These are phyloP conservation scores for Monilinia fructicola DNA, from an alignment of 2,329 filamentous ascomycete genomes.

Conservation along the genomic window DNA sequence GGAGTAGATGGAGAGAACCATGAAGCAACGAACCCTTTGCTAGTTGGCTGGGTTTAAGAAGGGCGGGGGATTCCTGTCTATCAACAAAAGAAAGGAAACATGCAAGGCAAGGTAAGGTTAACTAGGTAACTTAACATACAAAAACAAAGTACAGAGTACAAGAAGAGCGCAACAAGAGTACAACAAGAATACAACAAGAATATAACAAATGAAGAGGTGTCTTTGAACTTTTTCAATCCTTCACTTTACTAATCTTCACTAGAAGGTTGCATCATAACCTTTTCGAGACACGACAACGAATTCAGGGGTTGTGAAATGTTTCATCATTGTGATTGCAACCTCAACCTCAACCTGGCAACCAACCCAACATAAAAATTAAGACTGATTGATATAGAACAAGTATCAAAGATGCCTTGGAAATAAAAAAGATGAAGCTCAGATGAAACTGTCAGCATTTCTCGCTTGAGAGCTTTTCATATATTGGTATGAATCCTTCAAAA, in stretches of 20 bases:
- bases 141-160: not conserved
- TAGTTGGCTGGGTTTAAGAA: not conserved
- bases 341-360: not conserved
- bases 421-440: not conserved
- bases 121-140: not conserved
- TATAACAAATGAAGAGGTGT: too few relatives aligned
- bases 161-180: not conserved
- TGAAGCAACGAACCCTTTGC: too few relatives aligned
- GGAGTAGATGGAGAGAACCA: not conserved
- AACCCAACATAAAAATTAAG: not conserved
- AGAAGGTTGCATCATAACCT: constrained; percentile 15
- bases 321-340: not conserved
- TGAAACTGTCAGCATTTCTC: not conserved
- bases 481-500: too few relatives aligned
- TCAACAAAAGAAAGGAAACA: not conserved
- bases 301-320: not conserved
- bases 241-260: not conserved
- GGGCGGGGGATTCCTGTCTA: constrained; percentile 8
- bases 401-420: not conserved
- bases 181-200: not conserved
- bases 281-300: constrained; percentile 2
- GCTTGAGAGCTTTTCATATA: not conserved
- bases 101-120: too few relatives aligned
- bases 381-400: not conserved
- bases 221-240: not conserved